Conservation (phyloP, 225 moss, liverwort and hornwort species). For the Physcomitrium patens region DNA sequence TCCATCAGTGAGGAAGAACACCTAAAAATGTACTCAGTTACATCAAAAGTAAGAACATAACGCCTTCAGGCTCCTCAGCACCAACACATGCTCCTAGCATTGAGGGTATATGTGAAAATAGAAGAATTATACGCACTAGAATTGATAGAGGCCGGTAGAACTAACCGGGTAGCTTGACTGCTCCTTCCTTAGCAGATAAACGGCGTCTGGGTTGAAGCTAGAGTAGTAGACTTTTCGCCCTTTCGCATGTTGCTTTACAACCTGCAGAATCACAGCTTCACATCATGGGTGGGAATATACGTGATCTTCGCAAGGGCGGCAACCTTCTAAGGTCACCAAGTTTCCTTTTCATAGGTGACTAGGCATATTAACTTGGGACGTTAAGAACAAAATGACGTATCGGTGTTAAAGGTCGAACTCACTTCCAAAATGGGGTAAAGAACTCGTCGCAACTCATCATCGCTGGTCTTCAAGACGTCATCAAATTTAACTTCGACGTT, state of each 20-base stretch:
- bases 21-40: slow-evolving; percentile 34
- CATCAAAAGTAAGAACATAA: neutral
- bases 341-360: neutral
- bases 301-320: neutral
- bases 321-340: no score
- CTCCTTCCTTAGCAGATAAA: slow-evolving; percentile 48
- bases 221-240: slow-evolving; percentile 64
- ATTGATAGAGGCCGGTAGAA: neutral
- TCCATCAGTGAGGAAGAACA: slow-evolving; percentile 67
- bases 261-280: slow-evolving; percentile 42
- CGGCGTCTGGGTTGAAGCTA: slow-evolving; percentile 70
- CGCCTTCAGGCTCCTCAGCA: neutral
- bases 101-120: no score
- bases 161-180: slow-evolving; percentile 64
- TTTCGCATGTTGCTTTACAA: slow-evolving; percentile 50
- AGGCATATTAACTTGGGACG: neutral
- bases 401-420: neutral
- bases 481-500: slow-evolving; percentile 79
- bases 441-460: slow-evolving; percentile 51
- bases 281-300: neutral
- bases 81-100: neutral
- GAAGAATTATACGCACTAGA: no score
- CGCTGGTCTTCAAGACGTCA: slow-evolving; percentile 45
- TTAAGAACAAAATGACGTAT: neutral
- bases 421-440: slow-evolving; percentile 56